phyloP scores from a whole-genome alignment of 73 alveolate genomes.

The Tetrahymena elliotti region DNA sequence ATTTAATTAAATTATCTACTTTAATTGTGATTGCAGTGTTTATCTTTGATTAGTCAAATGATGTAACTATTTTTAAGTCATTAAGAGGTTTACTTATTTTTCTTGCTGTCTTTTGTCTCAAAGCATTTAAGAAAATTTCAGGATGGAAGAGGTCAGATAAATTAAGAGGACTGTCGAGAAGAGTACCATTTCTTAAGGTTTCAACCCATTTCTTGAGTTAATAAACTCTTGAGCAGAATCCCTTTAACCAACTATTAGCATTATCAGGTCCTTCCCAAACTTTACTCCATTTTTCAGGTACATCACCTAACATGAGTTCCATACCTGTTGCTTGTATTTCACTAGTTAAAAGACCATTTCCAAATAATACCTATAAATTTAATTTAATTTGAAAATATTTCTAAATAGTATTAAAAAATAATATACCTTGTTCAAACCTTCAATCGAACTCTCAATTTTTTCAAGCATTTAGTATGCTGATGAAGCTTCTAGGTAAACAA shows the following conservation, averaged over 20 bases:
- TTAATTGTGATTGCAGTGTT: slow-evolving; percentile 34
- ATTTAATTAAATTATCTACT: too few relatives aligned
- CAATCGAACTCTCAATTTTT: slow-evolving; percentile 70
- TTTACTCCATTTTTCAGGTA: slow-evolving; percentile 90
- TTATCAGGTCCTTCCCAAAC: slow-evolving; percentile 98
- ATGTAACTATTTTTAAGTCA: slow-evolving; percentile 85
- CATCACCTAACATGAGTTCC: slow-evolving; percentile 69
- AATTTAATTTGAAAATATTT: background rate
- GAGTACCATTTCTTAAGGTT: slow-evolving; percentile 48
- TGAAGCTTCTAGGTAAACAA: slow-evolving; percentile 80
- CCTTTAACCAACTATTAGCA: slow-evolving; percentile 84
- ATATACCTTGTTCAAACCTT: slow-evolving; percentile 52
- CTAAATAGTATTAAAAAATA: background rate
- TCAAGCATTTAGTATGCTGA: slow-evolving; percentile 65
- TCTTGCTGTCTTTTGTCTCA: slow-evolving; percentile 93
- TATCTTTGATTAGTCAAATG: slow-evolving; percentile 62
- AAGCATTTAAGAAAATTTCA: slow-evolving; percentile 94
- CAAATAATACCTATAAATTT: slow-evolving; percentile 65
- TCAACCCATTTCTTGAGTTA: slow-evolving; percentile 82
- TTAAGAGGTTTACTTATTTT: slow-evolving; percentile 80
- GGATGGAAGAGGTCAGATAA: slow-evolving; percentile 96
- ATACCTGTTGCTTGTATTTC: slow-evolving; percentile 82
- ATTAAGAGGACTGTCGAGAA: slow-evolving; percentile 61
- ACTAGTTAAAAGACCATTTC: slow-evolving; percentile 87
- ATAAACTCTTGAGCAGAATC: slow-evolving; percentile 74